Evolutionary conservation across 2,329 filamentous ascomycete species (phyloP), one percentile per base, ranked within the genome.

Genomic region (Fonsecaea pugnacius): DNA sequence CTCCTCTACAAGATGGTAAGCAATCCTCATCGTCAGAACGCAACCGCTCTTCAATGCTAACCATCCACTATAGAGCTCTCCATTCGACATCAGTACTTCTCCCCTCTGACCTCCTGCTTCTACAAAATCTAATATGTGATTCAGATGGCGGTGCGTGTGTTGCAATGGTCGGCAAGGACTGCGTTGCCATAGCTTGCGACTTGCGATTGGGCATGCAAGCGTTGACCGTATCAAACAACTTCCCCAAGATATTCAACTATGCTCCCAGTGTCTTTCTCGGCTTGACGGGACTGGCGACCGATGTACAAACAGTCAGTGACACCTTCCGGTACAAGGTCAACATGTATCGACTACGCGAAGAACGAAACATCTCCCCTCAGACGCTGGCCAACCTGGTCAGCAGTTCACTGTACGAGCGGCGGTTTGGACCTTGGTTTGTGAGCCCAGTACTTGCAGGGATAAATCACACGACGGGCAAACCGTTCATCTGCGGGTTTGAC

Each of bases 281-380:
- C 62, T 88, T 99, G 67, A 98, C 95, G 4, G 95, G 95, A 62
- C 91, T 99, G 58, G 95, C 95, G 67, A 99, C 95, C 73, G 95
- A 99, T 78, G 92, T 99, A 70, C 87, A 87, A 70, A 98, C 94
- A 72, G 94, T 99, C 72, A 91, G 89, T 73, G 94, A 99, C 81
- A 89, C 98, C 72, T 96, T 99, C 87, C 92, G 95, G 76, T 98
- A 96, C 88, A 99, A 99, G 86, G 92, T 96, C 79, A 99, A 99
- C 87, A 96, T 99, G 91, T 99, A 99, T 87, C 91, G 95, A 70
- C 87, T 99, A 75, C 91, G 95, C 75, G 95, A 99, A 85, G 95
- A 99, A 85, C 92, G 95, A 76, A 86, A 92, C 83, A 98, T 99
- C 80, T 89, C 91, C 62, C 95, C 95, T 52, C 87, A 91, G 78